Conservation (phyloP, 176 grass and related monocot species). For the Saccharum spontaneum region DNA sequence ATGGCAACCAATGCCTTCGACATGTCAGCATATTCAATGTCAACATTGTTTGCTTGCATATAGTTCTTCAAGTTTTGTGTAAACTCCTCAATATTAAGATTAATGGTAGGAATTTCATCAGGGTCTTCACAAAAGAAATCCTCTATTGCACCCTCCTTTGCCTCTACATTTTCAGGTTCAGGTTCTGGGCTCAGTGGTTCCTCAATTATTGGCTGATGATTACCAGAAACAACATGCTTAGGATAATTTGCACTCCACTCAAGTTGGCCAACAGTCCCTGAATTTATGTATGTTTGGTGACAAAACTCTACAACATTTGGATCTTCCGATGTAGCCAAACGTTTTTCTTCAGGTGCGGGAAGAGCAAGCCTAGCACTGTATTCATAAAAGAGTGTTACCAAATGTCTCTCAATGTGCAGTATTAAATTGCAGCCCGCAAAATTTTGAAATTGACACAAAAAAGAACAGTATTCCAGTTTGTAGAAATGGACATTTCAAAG, state of each 20-base stretch:
- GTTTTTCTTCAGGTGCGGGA: slow-evolving; percentile 67
- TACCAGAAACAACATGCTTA: slow-evolving; percentile 18
- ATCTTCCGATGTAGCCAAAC: slow-evolving; percentile 32
- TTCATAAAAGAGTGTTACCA: slow-evolving; percentile 38
- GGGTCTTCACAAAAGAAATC: slow-evolving; percentile 76
- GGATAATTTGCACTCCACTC: slow-evolving; percentile 31
- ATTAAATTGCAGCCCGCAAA: background rate
- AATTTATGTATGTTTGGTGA: slow-evolving; percentile 22
- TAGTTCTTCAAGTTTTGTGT: slow-evolving; percentile 77
- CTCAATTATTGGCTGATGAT: slow-evolving; percentile 72
- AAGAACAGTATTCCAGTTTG: background rate
- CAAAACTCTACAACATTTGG: slow-evolving; percentile 16
- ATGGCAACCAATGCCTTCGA: slow-evolving; percentile 71
- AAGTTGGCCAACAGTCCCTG: slow-evolving; percentile 37
- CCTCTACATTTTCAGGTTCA: slow-evolving; percentile 46
- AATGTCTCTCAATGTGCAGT: background rate
- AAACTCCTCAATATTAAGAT: slow-evolving; percentile 78
- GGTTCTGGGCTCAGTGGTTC: slow-evolving; percentile 81
- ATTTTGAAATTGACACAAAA: slow-evolving; percentile 2
- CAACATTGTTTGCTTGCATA: slow-evolving; percentile 72
- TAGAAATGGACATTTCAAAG: slow-evolving; percentile 1
- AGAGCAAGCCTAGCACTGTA: slow-evolving; percentile 83
- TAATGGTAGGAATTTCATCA: slow-evolving; percentile 80
- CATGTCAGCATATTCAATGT: slow-evolving; percentile 68
- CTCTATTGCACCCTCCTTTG: slow-evolving; percentile 62